Conservation (phyloP, 192 early-diverging fungal species). For the Diversispora epigaea region DNA sequence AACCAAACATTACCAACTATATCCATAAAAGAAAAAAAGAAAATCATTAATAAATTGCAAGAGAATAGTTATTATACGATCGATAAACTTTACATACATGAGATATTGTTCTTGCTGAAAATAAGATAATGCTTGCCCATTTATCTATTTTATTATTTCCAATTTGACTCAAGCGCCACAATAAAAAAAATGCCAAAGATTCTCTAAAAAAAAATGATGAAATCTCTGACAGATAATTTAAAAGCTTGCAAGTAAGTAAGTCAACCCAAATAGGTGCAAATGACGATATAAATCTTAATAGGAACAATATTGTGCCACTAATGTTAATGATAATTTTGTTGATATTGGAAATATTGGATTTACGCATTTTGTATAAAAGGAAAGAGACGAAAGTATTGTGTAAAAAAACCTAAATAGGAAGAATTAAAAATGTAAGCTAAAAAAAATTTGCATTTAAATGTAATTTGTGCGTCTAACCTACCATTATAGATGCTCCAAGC, state of each 20-base stretch:
- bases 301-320: neutral
- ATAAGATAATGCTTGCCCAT: neutral
- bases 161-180: constrained; percentile 28
- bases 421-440: too few relatives aligned
- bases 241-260: neutral
- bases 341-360: constrained; percentile 14
- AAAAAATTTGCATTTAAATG: too few relatives aligned
- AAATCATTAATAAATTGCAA: neutral
- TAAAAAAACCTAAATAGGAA: neutral
- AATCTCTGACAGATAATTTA: neutral
- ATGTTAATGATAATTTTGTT: constrained; percentile 24
- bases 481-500: too few relatives aligned
- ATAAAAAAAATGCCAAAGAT: constrained; percentile 6
- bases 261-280: neutral
- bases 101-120: neutral
- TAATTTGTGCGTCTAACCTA: too few relatives aligned
- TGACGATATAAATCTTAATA: too few relatives aligned
- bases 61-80: neutral
- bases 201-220: neutral
- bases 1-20: neutral
- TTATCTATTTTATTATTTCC: neutral
- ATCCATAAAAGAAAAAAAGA: neutral
- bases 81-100: neutral
- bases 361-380: neutral
- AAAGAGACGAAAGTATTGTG: constrained; percentile 9